Conservation (phyloP, 805 yeast species). For the Spathaspora girioi region DNA sequence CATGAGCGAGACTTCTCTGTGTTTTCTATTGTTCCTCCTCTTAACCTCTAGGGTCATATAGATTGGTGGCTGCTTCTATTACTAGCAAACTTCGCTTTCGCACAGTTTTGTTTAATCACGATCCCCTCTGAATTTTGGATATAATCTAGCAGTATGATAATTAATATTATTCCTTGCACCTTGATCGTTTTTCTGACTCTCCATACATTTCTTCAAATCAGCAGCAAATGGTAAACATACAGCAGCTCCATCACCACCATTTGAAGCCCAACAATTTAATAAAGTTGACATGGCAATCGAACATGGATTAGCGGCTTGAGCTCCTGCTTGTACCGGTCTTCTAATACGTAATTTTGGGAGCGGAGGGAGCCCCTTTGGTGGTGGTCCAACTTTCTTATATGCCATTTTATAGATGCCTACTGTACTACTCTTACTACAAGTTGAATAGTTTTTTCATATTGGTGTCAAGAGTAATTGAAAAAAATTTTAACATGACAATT, state of each 20-base stretch:
- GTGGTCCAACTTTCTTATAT: conserved; percentile 39
- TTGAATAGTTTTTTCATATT: no score
- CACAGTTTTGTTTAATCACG: not conserved
- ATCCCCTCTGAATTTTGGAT: conserved; percentile 49
- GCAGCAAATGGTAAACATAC: conserved; percentile 62
- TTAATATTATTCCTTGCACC: conserved; percentile 42
- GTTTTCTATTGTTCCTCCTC: not conserved
- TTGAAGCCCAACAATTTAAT: conserved; percentile 94
- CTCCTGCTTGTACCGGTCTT: conserved; percentile 53
- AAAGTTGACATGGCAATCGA: conserved; percentile 78
- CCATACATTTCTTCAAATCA: conserved; percentile 76
- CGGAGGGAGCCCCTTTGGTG: conserved; percentile 54
- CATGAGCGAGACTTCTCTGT: not conserved
- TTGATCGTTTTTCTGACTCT: conserved; percentile 36
- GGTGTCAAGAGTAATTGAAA: not conserved
- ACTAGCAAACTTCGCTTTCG: no score
- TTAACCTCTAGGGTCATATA: not conserved
- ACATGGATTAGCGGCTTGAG: conserved; percentile 59
- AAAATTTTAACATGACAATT: not conserved
- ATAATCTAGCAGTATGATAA: conserved; percentile 54
- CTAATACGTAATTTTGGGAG: conserved; percentile 70
- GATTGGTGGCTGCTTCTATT: no score
- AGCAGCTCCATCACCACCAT: conserved; percentile 79
- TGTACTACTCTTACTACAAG: not conserved
- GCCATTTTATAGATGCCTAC: conserved; percentile 25